Evolutionary conservation across 768 basidiomycete species (phyloP), one percentile per base, ranked within the genome.

Genomic region (Coprinopsis marcescibilis): DNA sequence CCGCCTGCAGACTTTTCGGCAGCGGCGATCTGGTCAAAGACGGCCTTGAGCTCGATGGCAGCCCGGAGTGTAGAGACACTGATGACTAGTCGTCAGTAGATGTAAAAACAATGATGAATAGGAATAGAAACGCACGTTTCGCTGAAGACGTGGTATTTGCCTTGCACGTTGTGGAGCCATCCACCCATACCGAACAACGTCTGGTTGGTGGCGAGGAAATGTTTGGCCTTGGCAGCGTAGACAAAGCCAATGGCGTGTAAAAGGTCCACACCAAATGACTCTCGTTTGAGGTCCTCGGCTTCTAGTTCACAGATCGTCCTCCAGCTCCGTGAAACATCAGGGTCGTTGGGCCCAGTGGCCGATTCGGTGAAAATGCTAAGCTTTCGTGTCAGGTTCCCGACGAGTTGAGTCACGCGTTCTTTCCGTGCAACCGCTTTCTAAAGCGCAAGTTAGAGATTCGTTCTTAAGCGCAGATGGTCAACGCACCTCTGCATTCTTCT

Each of bases 121-220:
- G 21, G 37, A 15, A 21, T n/a, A 48, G 29, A 37, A 38, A 71
- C 87, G 55, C 52, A 89, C 87, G 89, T 92, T 69, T 93, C 90
- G 60, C 89, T 91, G 64, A 95, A 88, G 14, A 93, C 85, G 58
- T 94, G 90, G 41, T 91, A 93, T 66, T 90, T 92, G 11, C 87
- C 88, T 61, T 90, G 88, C 2, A 92, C 88, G 46, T 89, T 89
- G 62, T 94, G 91, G 48, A 94, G 61, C 91, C 91, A 95, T 5
- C 92, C 91, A 11, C 91, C 91, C 13, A 95, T 83, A 21, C 91
- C 91, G 40, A 91, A 81, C 71, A 72, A 80, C 53, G 65, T 78
- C 71, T 76, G 74, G 50, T 75, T 74, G 14, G 86, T 81, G 0
- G 90, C 91, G 0, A 89, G 73, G 57, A 82, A 82, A 29, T 92